Percentiles rank a stretch among this genome's conserved stretches.
Conservation (phyloP, 352 stramenopile genomes). For the Globisporangium acanthophoron region DNA sequence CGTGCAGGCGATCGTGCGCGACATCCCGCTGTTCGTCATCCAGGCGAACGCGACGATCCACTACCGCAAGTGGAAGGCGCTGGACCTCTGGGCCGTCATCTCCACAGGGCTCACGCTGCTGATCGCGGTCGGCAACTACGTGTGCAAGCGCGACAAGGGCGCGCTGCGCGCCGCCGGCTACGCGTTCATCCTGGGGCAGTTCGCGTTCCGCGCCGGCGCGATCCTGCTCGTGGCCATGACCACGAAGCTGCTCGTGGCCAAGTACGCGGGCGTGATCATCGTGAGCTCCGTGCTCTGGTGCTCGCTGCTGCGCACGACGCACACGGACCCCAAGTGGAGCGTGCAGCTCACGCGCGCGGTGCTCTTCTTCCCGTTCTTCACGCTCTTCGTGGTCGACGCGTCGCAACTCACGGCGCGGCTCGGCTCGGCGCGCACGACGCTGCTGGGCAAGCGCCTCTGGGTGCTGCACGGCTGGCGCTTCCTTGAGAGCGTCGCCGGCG, state of each 20-base stretch:
- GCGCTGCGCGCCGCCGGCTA: conserved; percentile 27
- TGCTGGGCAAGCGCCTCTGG: conserved; percentile 31
- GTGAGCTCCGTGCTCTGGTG: conserved; percentile 28
- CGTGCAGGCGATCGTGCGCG: conserved; percentile 60
- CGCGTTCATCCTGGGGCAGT: conserved; percentile 54
- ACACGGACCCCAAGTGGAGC: conserved; percentile 21
- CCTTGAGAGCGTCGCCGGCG: conserved; percentile 41
- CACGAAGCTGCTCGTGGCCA: conserved; percentile 31
- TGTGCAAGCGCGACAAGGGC: conserved; percentile 36
- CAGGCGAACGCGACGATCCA: conserved; percentile 75
- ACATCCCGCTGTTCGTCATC: conserved; percentile 68
- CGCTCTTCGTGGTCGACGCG: conserved; percentile 51
- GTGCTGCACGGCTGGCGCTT: conserved; percentile 46
- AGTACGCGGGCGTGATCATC: conserved; percentile 31
- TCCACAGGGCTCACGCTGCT: conserved; percentile 48
- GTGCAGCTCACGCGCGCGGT: conserved; percentile 40
- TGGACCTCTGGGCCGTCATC: conserved; percentile 54
- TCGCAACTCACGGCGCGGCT: conserved; percentile 31
- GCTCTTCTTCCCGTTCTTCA: conserved; percentile 66
- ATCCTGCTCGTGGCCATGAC: conserved; percentile 70
- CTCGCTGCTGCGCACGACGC: conserved; percentile 30
- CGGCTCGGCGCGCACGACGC: conserved; percentile 25
- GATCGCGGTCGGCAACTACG: conserved; percentile 32
- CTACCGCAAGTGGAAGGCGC: conserved; percentile 70
- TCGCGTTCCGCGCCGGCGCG: conserved; percentile 43